Evolutionary conservation across 2,329 filamentous ascomycete species (phyloP).

Genomic region (Beauveria sp.): DNA sequence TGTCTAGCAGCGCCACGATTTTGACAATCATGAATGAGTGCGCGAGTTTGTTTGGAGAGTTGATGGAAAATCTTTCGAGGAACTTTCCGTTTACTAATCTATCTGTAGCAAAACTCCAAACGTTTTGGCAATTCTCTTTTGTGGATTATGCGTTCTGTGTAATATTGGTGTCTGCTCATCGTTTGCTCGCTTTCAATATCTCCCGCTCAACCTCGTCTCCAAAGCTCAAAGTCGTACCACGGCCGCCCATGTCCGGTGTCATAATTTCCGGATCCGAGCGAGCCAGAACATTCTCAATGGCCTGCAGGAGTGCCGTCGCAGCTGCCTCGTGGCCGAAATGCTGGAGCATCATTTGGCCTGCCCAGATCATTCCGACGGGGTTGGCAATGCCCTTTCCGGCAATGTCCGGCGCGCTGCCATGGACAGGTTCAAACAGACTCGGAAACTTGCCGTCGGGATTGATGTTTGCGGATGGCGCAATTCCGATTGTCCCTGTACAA

Average conservation of each 20-base stretch:
- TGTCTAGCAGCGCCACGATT: too few species aligned
- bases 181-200: conserved; percentile 11
- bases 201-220: conserved; percentile 18
- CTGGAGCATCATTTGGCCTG: conserved; percentile 41
- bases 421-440: conserved; percentile 67
- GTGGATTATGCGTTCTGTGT: neutral
- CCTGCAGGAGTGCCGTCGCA: conserved; percentile 47
- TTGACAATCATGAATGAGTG: too few species aligned
- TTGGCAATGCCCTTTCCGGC: conserved; percentile 65
- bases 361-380: conserved; percentile 66
- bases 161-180: too few species aligned
- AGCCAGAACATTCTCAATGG: conserved; percentile 57
- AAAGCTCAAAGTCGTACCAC: conserved; percentile 19
- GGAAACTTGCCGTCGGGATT: conserved; percentile 48
- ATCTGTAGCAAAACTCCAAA: too few species aligned
- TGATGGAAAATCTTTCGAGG: too few species aligned
- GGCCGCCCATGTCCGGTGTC: conserved; percentile 26
- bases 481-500: conserved; percentile 63
- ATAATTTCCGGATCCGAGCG: conserved; percentile 24
- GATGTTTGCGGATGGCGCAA: conserved; percentile 63
- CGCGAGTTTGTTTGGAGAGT: too few species aligned
- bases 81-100: too few species aligned
- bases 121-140: too few species aligned
- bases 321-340: conserved; percentile 21
- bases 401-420: conserved; percentile 67